These are phyloP conservation scores for Carpinus fangiana DNA, from an alignment of 306 rosid species.

Conservation along the genomic window DNA sequence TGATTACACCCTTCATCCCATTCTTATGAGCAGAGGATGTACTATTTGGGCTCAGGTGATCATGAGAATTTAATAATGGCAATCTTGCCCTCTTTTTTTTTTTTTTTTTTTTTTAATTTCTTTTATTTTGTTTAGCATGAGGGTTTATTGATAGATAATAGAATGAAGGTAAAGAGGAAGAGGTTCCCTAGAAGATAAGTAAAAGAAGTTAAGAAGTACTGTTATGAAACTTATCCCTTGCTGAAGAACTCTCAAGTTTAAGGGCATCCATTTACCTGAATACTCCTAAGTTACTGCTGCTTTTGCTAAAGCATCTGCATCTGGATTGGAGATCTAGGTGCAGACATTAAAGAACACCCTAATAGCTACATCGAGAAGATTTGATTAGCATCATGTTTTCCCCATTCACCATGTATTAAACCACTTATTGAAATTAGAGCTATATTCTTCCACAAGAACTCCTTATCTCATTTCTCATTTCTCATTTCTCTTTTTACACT, in stretches of 20 bases:
- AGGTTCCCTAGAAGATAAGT: not conserved
- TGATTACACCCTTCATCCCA: not conserved
- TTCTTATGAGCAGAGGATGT: not conserved
- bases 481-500: not conserved
- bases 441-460: not conserved
- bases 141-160: not conserved
- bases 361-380: not conserved
- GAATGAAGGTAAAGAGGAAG: not conserved
- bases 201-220: not conserved
- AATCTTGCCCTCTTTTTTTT: not conserved
- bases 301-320: not conserved
- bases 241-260: not conserved
- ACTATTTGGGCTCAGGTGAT: not conserved
- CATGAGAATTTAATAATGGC: not conserved
- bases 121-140: not conserved
- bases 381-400: not conserved
- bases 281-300: not conserved
- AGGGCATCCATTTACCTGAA: not conserved
- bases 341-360: not conserved
- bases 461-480: not conserved
- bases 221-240: not conserved
- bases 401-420: not conserved
- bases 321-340: not conserved
- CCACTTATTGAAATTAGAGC: not conserved
- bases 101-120: too few species aligned